Conservation (phyloP, 129 eudicot species). For the Cynara cardunculus region DNA sequence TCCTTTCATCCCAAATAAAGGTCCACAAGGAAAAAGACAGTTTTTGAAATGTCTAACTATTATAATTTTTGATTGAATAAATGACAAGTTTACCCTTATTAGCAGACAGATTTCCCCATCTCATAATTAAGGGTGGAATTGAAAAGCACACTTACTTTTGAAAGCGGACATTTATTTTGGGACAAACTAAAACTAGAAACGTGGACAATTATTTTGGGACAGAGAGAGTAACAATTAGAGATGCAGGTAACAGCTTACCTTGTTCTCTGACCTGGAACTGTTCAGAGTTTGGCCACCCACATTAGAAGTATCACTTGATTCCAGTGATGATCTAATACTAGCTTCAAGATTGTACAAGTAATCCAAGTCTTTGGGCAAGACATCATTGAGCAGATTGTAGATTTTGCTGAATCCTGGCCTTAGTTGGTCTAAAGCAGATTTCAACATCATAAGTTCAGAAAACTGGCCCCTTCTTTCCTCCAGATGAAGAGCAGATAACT, state of each 20-base stretch:
- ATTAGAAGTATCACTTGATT: conserved; percentile 31
- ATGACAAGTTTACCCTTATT: background rate
- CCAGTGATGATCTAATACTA: conserved; percentile 40
- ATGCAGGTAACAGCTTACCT: conserved; percentile 41
- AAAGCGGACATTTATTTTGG: background rate
- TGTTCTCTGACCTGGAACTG: conserved; percentile 33
- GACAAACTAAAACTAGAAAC: background rate
- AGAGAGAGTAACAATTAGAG: background rate
- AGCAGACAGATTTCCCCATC: background rate
- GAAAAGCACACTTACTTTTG: background rate
- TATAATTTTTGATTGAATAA: background rate
- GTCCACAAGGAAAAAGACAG: background rate
- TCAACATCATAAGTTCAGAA: conserved; percentile 50
- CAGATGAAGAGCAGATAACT: conserved; percentile 42
- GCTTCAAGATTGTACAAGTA: conserved; percentile 48
- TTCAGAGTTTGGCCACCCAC: conserved; percentile 26
- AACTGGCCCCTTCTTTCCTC: conserved; percentile 53
- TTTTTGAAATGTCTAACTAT: background rate
- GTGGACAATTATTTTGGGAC: background rate
- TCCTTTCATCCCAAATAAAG: background rate
- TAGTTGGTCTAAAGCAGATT: conserved; percentile 47
- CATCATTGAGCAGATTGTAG: conserved; percentile 31
- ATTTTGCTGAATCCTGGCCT: conserved; percentile 46
- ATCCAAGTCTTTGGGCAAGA: conserved; percentile 65
- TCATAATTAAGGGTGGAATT: background rate